Base-by-base conservation (phyloP, 805 yeast genomes). In the Suhomyces sp. region DNA sequence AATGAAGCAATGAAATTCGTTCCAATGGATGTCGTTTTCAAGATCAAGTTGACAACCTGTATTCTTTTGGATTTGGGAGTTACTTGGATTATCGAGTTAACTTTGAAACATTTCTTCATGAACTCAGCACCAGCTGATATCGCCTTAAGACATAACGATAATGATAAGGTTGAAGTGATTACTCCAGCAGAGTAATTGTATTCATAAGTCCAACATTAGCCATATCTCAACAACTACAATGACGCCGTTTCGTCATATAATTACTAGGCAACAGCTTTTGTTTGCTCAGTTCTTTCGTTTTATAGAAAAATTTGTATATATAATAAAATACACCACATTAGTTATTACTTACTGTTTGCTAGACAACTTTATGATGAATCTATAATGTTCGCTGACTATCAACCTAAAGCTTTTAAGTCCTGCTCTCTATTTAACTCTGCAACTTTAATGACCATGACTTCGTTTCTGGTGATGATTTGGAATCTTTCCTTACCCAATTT, bases 1-100 rank as follows among this genome's bases (percentile, higher is more conserved):
- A 93, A 93, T 59, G 91, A 86, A 58, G 87, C 87, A 11, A 80
- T 93, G 81, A 79, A 83, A 58, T 85, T 93, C 60, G 98, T 93
- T 31, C 87, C 87, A 48, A 88, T 93, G 96, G 63, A 70, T 22
- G 55, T 62, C 17, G 54, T 61, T 12, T 93, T 93, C 78, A 90
- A 88, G 65, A 47, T 74, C 44, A 83, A 85, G 60, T 74, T 93
- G 54, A 85, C 96, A 2, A 50, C 67, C 1, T 72, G 88, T 25
- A 78, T 93, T 68, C 43, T 85, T 25, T 57, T 83, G 23, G 98
- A 93, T 63, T 79, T 87, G 52, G 80, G 72, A 24, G 79, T 80
- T 24, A 74, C 95, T 31, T 87, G 83, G 81, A 74, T 61, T 6
- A 79, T 87, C 56, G 98, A 93, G 66, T 44, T 79, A 33, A 75